Evolutionary conservation across 2,329 filamentous ascomycete genomes (phyloP).

Genomic region (Hawksworthiomyces lignivorus): DNA sequence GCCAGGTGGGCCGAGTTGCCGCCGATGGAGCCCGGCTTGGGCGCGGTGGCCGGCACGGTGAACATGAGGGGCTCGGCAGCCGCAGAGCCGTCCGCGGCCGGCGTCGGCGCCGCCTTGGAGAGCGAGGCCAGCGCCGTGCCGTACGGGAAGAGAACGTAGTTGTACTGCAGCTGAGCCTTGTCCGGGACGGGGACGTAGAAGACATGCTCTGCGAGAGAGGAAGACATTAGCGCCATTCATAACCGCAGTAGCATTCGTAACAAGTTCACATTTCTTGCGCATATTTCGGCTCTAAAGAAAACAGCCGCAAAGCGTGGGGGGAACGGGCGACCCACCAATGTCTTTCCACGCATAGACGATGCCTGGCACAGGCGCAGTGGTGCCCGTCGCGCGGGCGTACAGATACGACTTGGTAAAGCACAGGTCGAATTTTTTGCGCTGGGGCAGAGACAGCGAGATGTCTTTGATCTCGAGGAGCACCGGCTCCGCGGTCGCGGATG

Average conservation of each 20-base stretch:
- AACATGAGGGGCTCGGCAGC: constrained; percentile 54
- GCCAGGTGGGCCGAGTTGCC: constrained; percentile 44
- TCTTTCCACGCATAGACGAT: constrained; percentile 54
- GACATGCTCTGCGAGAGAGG: constrained; percentile 41
- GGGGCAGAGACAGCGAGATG: constrained; percentile 58
- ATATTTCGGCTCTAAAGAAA: background rate
- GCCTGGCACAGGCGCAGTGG: constrained; percentile 42
- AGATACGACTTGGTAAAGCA: constrained; percentile 53
- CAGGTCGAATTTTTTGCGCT: constrained; percentile 60
- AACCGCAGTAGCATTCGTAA: too few relatives aligned
- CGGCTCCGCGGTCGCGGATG: constrained; percentile 32
- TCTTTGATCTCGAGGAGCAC: constrained; percentile 56
- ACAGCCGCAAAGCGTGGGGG: background rate
- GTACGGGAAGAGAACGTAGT: constrained; percentile 56
- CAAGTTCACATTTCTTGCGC: background rate
- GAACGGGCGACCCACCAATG: constrained; percentile 40
- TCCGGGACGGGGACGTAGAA: constrained; percentile 59
- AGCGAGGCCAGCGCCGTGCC: constrained; percentile 39
- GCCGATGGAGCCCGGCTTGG: constrained; percentile 50
- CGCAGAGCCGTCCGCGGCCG: constrained; percentile 23
- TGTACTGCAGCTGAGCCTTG: constrained; percentile 57
- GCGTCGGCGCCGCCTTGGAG: constrained; percentile 28
- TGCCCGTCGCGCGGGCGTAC: constrained; percentile 47
- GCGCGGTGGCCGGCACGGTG: constrained; percentile 51
- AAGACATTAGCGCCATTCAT: too few relatives aligned